phyloP scores from a whole-genome alignment of 2,329 filamentous ascomycete species.

The Microdochium paspali region DNA sequence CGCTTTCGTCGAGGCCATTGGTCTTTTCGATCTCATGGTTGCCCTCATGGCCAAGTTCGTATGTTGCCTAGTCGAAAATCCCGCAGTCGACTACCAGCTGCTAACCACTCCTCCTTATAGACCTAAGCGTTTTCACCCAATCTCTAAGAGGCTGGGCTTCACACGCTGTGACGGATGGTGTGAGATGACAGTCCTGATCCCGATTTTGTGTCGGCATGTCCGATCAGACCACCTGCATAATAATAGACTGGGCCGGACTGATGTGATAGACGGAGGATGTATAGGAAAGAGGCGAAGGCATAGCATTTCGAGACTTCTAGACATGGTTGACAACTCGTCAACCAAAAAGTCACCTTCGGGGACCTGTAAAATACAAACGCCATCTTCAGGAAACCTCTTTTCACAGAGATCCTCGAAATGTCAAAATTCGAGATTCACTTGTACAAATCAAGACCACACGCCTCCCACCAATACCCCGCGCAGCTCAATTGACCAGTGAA shows the following conservation, averaged over 20 bases:
- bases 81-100: background rate
- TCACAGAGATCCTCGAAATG: background rate
- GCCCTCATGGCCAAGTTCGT: slow-evolving; percentile 90
- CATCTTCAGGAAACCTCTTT: slow-evolving; percentile 5
- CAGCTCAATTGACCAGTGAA: background rate
- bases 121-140: slow-evolving; percentile 21
- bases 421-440: slow-evolving; percentile 1
- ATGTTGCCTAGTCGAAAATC: slow-evolving; percentile 26
- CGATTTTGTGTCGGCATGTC: slow-evolving; percentile 14
- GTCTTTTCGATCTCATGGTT: slow-evolving; percentile 86
- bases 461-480: background rate
- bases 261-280: slow-evolving; percentile 10
- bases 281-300: slow-evolving; percentile 14
- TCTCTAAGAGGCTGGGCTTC: slow-evolving; percentile 17
- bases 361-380: slow-evolving; percentile 14
- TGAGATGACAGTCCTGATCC: slow-evolving; percentile 15
- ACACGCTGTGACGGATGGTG: slow-evolving; percentile 16
- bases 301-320: slow-evolving; percentile 19
- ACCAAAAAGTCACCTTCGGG: slow-evolving; percentile 5
- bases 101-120: slow-evolving; percentile 10
- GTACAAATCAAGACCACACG: background rate
- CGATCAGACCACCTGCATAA: slow-evolving; percentile 22
- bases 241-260: slow-evolving; percentile 18
- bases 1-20: slow-evolving; percentile 88
- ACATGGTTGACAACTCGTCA: slow-evolving; percentile 14